Evolutionary conservation across 2,329 filamentous ascomycete genomes (phyloP), one percentile per base, ranked within the genome.

Genomic region (Botryotinia narcissicola): DNA sequence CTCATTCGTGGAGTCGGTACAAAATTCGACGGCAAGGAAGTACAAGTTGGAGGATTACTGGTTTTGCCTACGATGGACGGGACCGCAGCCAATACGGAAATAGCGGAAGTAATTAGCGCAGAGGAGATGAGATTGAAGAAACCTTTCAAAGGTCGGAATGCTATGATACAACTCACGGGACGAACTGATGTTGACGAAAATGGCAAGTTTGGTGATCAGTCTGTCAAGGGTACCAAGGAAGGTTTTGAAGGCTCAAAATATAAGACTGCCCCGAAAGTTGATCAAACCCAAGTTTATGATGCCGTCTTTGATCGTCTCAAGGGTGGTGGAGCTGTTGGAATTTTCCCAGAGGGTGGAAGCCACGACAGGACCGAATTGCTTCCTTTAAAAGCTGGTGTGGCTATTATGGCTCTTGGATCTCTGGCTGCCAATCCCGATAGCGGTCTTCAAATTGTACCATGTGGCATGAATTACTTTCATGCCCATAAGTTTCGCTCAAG

Each of bases 381-480:
- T 48, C 95, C 96, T 29, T 86, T 98, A 74, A 98, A 98, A 87
- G 76, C 96, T 79, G 95, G 95, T 82, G 94, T 99, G 74, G 96
- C 96, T 74, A 96, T 99, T 80, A 99, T 99, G 95, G 96, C 95
- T 20, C 88, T 99, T 51, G 95, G 95, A 57, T 92, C 96, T 1
- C 86, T 98, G 70, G 94, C 93, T 8, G 91, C 94, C 73, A 90
- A 95, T 37, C 74, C 74, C 10, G 87, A 95, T 76, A 97, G 93
- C 80, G 94, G 93, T 44, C 86, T 99, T 75, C 97, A 95, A 83
- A 98, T 99, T 78, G 93, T 99, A 37, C 96, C 96, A 5, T 95
- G 96, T 70, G 95, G 95, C 79, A 98, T 99, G 95, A 99, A 99
- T 83, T 99, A 99, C 83, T 99, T 99, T 84, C 95, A 98, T 83